A percentile compares a stretch with the other conserved stretches of the same genome.
Conservation (phyloP, 129 eudicot species). For the Sambucus nigra region DNA sequence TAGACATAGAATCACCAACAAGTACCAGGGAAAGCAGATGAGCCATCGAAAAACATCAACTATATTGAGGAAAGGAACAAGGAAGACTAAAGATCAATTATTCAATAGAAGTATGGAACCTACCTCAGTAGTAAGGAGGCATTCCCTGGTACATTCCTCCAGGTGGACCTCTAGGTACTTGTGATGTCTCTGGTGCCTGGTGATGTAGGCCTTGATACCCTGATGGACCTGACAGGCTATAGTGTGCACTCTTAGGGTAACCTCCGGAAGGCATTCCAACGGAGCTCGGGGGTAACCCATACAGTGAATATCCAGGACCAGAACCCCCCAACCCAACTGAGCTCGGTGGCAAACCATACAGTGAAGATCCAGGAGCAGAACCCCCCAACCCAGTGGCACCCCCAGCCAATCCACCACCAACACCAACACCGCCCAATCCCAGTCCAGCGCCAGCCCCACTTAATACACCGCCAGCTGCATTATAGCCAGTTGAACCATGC, state of each 20-base stretch:
- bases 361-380: slow-evolving; percentile 15
- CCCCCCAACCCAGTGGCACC: slow-evolving; percentile 27
- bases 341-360: slow-evolving; percentile 40
- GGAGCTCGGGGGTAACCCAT: slow-evolving; percentile 40
- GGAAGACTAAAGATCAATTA: neutral
- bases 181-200: slow-evolving; percentile 36
- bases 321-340: slow-evolving; percentile 28
- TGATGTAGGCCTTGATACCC: slow-evolving; percentile 41
- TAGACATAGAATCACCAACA: neutral
- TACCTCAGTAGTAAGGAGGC: slow-evolving; percentile 52
- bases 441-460: slow-evolving; percentile 1
- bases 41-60: neutral
- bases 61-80: neutral
- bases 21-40: neutral
- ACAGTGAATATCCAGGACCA: slow-evolving; percentile 20
- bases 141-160: slow-evolving; percentile 34
- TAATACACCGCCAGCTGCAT: slow-evolving; percentile 8
- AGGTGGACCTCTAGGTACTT: slow-evolving; percentile 45
- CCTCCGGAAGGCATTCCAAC: slow-evolving; percentile 31
- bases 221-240: slow-evolving; percentile 37
- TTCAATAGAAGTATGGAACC: neutral
- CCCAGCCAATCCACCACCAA: slow-evolving; percentile 1
- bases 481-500: slow-evolving; percentile 26
- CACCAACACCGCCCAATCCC: slow-evolving; percentile 1
- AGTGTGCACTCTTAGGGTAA: slow-evolving; percentile 30